Base-by-base conservation (phyloP, 208 protist species). In the Acanthamoeba sp. region DNA sequence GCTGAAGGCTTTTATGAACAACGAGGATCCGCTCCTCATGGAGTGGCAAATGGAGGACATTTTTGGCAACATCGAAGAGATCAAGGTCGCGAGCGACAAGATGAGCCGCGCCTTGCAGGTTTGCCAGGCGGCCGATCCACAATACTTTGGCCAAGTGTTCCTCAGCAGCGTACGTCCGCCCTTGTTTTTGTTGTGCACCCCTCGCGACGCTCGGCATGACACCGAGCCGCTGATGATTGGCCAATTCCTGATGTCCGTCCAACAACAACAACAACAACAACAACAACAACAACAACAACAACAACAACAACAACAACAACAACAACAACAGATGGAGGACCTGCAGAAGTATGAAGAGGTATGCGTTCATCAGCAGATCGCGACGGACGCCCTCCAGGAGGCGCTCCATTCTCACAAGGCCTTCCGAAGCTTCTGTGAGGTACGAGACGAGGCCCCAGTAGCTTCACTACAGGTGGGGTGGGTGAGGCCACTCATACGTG, bases 321-420 rank as follows among this genome's bases (percentile, higher is more conserved):
- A n/a, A n/a, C n/a, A n/a, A n/a, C n/a, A n/a, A 9, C 50, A 90
- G 84, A 90, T 90, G 40, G 84, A 90, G 7, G 57, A 40, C 36
- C 59, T 93, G 38, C n/a, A 48, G 3, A 78, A 73, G 40, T 93
- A 93, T 42, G 88, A 93, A 32, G 64, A 73, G 27, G 88, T 93
- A 2, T 93, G 88, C 50, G n/a, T 52, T 1, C 88, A 93, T 38
- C 88, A 93, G 64, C 88, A 93, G 24, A 71, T 80, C 24, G n/a
- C 88, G 0, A 80, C 59, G 0, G 80, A 89, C 12, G 45, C 87
- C 16, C 48, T 92, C 1, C 87, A 76, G 32, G 62, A 92, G 3
- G 87, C 87, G 6, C 57, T 76, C 27, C 85, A 92, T n/a, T 59
- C 78, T 24, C 32, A 89, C 12, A 57, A 45, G 22, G 7, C 42